A percentile compares a stretch with the other conserved stretches of the same genome.
Evolutionary conservation across 129 eudicot genomes (phyloP).

Genomic region (Sambucus nigra): DNA sequence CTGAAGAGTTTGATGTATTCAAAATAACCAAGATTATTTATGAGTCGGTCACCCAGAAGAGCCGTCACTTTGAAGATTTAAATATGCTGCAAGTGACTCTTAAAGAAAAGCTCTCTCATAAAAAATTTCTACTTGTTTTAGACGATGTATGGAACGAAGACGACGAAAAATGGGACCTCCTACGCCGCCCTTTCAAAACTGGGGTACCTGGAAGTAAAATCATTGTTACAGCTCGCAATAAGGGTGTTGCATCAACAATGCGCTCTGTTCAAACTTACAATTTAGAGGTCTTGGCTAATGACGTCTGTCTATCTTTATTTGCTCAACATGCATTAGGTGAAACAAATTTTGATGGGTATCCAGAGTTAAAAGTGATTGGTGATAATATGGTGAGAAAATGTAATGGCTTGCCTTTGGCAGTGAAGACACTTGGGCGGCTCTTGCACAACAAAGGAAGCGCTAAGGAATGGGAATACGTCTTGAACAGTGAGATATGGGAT

Average conservation of each 20-base stretch:
- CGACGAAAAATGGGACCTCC: conserved; percentile 20
- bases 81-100: conserved; percentile 24
- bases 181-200: conserved; percentile 19
- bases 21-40: conserved; percentile 15
- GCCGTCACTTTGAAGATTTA: conserved; percentile 10
- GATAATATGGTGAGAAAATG: conserved; percentile 19
- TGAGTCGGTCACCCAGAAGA: conserved; percentile 7
- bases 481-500: conserved; percentile 22
- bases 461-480: conserved; percentile 17
- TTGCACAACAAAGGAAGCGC: conserved; percentile 7
- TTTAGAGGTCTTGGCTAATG: conserved; percentile 17
- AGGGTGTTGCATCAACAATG: conserved; percentile 15
- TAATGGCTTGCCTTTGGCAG: conserved; percentile 27
- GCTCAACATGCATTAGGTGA: conserved; percentile 25
- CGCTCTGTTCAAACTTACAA: conserved; percentile 14
- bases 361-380: conserved; percentile 20
- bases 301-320: conserved; percentile 25
- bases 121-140: conserved; percentile 30
- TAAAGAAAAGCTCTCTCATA: conserved; percentile 12
- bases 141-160: conserved; percentile 45
- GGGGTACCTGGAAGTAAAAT: conserved; percentile 42
- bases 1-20: conserved; percentile 20
- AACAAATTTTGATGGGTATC: conserved; percentile 9
- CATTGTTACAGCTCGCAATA: conserved; percentile 35
- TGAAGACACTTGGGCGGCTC: conserved; percentile 22